Evolutionary conservation across 495 filamentous ascomycete genomes (phyloP).

Genomic region (Darksidea phi): DNA sequence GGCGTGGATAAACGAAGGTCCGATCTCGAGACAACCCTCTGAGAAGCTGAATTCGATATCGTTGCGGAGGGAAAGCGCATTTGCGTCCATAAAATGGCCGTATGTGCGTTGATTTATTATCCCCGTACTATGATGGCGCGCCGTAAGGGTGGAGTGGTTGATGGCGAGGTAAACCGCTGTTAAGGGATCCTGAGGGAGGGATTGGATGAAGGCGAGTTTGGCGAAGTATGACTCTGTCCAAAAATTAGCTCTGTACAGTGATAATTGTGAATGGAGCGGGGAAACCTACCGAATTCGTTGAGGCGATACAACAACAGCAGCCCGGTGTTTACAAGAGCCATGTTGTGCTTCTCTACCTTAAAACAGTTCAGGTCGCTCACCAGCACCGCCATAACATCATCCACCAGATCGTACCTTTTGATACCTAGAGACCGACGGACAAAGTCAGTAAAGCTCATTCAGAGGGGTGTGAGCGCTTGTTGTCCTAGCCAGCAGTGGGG

Average conservation of each 20-base stretch:
- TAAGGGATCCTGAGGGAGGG: constrained; percentile 20
- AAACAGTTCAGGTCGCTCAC: constrained; percentile 9
- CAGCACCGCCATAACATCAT: constrained; percentile 18
- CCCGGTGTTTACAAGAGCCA: constrained; percentile 17
- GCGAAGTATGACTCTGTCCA: neutral
- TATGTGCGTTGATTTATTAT: constrained; percentile 18
- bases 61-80: constrained; percentile 7
- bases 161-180: constrained; percentile 15
- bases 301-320: constrained; percentile 23
- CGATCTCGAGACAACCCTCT: constrained; percentile 16
- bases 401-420: constrained; percentile 15
- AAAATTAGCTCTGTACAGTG: neutral
- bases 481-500: no score
- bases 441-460: neutral
- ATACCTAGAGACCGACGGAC: no score
- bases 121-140: constrained; percentile 18
- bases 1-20: constrained; percentile 12
- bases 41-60: constrained; percentile 23
- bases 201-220: constrained; percentile 20
- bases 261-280: no score
- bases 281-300: neutral
- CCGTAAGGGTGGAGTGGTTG: constrained; percentile 12
- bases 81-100: constrained; percentile 13
- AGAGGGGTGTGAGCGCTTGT: no score
- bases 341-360: constrained; percentile 15